These are phyloP conservation scores for Amniculicola lignicola DNA, from an alignment of 495 filamentous ascomycete genomes.

Conservation along the genomic window DNA sequence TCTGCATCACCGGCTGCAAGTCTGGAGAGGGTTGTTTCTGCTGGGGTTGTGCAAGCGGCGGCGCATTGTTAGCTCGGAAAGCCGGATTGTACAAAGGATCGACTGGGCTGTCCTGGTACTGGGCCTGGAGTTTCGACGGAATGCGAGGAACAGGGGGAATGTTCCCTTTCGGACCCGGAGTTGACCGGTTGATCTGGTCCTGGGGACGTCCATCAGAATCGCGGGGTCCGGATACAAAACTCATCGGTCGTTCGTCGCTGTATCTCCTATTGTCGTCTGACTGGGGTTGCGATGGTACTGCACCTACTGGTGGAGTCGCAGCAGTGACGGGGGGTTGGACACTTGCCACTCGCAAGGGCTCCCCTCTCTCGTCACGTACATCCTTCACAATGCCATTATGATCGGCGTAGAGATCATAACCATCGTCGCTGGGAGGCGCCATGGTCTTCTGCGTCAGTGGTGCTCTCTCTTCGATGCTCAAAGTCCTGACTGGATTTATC, in stretches of 20 bases:
- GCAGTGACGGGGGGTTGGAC: background rate
- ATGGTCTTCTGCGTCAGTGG: background rate
- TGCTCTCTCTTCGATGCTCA: background rate
- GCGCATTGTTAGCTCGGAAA: background rate
- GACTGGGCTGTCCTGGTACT: background rate
- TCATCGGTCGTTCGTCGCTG: slow-evolving; percentile 33
- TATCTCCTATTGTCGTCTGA: slow-evolving; percentile 11
- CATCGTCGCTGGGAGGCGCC: slow-evolving; percentile 3
- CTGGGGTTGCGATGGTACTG: background rate
- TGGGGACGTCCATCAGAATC: slow-evolving; percentile 31
- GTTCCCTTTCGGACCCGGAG: background rate
- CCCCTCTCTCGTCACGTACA: slow-evolving; percentile 22
- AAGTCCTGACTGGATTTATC: background rate
- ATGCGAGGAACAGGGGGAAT: slow-evolving; percentile 17
- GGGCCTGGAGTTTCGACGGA: slow-evolving; percentile 3
- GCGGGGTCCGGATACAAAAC: slow-evolving; percentile 27
- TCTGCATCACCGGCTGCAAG: background rate
- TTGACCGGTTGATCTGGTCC: slow-evolving; percentile 28
- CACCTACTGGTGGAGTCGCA: background rate
- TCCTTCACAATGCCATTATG: slow-evolving; percentile 33
- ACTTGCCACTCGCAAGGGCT: slow-evolving; percentile 21
- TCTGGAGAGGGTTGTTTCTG: background rate
- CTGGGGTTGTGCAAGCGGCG: background rate
- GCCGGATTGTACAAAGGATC: background rate
- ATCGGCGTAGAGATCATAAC: slow-evolving; percentile 33